Evolutionary conservation across 495 filamentous ascomycete species (phyloP).

Genomic region (Podospora sp.): DNA sequence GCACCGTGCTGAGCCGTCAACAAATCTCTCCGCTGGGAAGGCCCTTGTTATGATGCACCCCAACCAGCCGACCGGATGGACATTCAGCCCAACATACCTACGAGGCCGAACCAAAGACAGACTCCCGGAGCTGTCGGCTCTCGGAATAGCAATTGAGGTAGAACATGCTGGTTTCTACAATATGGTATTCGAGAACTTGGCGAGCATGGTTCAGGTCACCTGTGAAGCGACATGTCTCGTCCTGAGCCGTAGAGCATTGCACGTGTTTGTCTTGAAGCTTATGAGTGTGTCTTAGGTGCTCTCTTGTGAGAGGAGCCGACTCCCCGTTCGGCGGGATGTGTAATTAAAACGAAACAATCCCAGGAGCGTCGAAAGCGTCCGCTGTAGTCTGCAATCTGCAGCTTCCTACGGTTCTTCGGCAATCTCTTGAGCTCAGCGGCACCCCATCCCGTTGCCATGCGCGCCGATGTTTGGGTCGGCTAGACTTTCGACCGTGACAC

Average conservation of each 20-base stretch:
- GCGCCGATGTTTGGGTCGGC: not conserved
- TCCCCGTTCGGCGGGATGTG: not conserved
- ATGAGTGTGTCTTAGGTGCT: slow-evolving; percentile 27
- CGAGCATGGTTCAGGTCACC: not conserved
- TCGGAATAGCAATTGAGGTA: not conserved
- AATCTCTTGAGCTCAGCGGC: not conserved
- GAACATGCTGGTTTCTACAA: not conserved
- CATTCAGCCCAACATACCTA: not conserved
- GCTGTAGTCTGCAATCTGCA: not conserved
- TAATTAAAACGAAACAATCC: slow-evolving; percentile 31
- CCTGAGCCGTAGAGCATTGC: slow-evolving; percentile 25
- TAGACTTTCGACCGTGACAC: not conserved
- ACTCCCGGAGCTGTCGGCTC: not conserved
- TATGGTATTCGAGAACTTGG: slow-evolving; percentile 13
- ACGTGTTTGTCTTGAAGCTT: slow-evolving; percentile 31
- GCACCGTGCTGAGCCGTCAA: slow-evolving; percentile 23
- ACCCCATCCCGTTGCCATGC: not conserved
- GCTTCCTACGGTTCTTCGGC: not conserved
- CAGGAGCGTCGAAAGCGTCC: not conserved
- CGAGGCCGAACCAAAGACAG: not conserved
- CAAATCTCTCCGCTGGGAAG: slow-evolving; percentile 1
- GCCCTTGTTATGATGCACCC: not conserved
- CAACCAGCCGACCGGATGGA: not conserved
- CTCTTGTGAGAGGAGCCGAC: slow-evolving; percentile 1
- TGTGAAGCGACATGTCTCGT: slow-evolving; percentile 26